Percentiles rank a stretch among this genome's conserved stretches.
Conservation (phyloP, 1,139 yeast genomes). For the Taphrina populina region DNA sequence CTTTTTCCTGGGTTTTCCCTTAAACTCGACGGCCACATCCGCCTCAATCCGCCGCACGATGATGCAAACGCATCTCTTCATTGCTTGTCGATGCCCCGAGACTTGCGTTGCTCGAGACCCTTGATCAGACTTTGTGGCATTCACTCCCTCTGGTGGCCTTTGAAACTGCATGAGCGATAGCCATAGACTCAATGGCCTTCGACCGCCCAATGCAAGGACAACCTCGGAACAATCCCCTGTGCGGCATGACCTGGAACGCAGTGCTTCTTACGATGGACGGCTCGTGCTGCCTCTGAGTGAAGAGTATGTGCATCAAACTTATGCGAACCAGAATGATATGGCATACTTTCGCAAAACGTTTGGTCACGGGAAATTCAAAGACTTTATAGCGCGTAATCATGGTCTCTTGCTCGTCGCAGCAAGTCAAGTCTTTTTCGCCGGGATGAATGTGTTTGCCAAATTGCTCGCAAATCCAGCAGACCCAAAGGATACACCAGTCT, state of each 20-base stretch:
- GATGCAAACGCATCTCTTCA: too few relatives aligned
- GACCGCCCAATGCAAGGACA: neutral
- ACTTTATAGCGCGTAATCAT: conserved; percentile 31
- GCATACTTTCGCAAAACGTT: conserved; percentile 7
- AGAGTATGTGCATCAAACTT: conserved; percentile 21
- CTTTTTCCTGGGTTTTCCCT: too few relatives aligned
- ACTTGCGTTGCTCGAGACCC: too few relatives aligned
- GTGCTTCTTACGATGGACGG: conserved; percentile 26
- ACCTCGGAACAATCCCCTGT: conserved; percentile 3
- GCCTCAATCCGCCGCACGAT: too few relatives aligned
- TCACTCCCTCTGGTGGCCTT: too few relatives aligned
- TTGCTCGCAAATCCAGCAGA: conserved; percentile 64
- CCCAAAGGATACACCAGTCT: conserved; percentile 52
- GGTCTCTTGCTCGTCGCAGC: conserved; percentile 38
- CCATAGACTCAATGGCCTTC: too few relatives aligned
- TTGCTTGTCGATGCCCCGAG: too few relatives aligned
- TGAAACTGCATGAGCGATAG: too few relatives aligned
- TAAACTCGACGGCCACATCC: too few relatives aligned
- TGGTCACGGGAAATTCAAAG: neutral
- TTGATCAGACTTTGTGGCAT: too few relatives aligned
- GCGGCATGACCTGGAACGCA: conserved; percentile 7
- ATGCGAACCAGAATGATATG: conserved; percentile 19
- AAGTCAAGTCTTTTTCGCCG: conserved; percentile 65
- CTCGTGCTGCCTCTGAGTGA: conserved; percentile 25
- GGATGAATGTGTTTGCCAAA: conserved; percentile 75